These are phyloP conservation scores for Lotus japonicus DNA, from an alignment of 306 rosid species.

Conservation along the genomic window DNA sequence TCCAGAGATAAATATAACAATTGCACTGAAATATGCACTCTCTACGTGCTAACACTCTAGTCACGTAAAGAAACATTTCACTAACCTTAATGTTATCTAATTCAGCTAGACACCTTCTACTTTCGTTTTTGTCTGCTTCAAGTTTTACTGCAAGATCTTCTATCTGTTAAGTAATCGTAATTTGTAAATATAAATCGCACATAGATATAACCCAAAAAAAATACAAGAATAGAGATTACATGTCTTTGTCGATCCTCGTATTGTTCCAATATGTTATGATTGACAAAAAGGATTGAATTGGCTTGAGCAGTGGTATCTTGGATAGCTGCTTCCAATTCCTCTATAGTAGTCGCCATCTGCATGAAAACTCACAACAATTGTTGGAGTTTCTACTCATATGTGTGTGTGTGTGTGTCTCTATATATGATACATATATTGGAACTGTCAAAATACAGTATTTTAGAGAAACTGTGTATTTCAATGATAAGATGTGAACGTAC, in stretches of 20 bases:
- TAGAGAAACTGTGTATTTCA: neutral
- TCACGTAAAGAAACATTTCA: neutral
- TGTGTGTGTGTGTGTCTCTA: too few relatives aligned
- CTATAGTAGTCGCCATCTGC: slow-evolving; percentile 94
- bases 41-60: neutral
- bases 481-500: neutral
- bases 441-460: neutral
- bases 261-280: slow-evolving; percentile 71
- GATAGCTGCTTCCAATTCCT: slow-evolving; percentile 82
- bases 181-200: neutral
- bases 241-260: slow-evolving; percentile 67
- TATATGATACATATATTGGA: too few relatives aligned
- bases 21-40: neutral
- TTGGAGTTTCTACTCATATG: neutral
- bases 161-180: slow-evolving; percentile 47
- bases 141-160: slow-evolving; percentile 51
- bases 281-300: slow-evolving; percentile 68
- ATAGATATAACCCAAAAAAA: neutral
- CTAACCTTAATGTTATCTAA: slow-evolving; percentile 65
- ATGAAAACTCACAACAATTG: slow-evolving; percentile 3
- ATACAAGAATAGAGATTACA: slow-evolving; percentile 30
- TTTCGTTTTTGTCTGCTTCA: slow-evolving; percentile 60
- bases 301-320: slow-evolving; percentile 76
- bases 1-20: neutral
- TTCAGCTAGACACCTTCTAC: slow-evolving; percentile 39